Evolutionary conservation across 176 grass and related monocot genomes (phyloP).

Genomic region (Hyparrhenia diplandra): DNA sequence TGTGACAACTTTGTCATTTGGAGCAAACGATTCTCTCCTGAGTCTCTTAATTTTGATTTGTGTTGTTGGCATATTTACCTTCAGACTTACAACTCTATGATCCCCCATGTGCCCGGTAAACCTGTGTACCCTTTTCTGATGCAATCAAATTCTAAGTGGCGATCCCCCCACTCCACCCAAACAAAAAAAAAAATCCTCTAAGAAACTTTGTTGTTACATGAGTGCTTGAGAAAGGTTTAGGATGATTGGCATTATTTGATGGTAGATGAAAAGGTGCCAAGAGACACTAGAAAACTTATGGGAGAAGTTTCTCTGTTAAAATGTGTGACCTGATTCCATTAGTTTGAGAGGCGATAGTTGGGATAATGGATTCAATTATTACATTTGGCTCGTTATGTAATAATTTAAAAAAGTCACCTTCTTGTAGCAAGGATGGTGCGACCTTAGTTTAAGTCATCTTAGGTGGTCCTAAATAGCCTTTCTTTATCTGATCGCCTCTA

Average conservation of each 20-base stretch:
- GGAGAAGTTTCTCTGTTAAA: not conserved
- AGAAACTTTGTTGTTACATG: not conserved
- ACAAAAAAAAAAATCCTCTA: not conserved
- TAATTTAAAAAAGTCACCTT: not conserved
- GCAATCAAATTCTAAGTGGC: not conserved
- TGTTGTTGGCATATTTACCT: not conserved
- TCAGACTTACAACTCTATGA: not conserved
- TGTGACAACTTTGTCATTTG: not conserved
- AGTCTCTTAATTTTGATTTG: not conserved
- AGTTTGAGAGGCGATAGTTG: not conserved
- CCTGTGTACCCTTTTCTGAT: not conserved
- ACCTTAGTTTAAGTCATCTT: not conserved
- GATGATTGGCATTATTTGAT: not conserved
- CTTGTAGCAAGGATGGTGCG: not conserved
- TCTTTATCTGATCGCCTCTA: too few relatives aligned
- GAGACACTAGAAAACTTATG: not conserved
- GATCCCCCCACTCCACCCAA: not conserved
- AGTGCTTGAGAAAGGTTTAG: constrained; percentile 1
- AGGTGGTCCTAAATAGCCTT: not conserved
- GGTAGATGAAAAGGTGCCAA: not conserved
- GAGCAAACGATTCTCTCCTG: not conserved
- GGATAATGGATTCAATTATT: not conserved
- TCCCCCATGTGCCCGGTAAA: not conserved
- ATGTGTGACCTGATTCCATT: not conserved
- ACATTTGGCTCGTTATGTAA: not conserved